phyloP scores from a whole-genome alignment of 805 yeast species.

The Wickerhamomyces ciferrii region DNA sequence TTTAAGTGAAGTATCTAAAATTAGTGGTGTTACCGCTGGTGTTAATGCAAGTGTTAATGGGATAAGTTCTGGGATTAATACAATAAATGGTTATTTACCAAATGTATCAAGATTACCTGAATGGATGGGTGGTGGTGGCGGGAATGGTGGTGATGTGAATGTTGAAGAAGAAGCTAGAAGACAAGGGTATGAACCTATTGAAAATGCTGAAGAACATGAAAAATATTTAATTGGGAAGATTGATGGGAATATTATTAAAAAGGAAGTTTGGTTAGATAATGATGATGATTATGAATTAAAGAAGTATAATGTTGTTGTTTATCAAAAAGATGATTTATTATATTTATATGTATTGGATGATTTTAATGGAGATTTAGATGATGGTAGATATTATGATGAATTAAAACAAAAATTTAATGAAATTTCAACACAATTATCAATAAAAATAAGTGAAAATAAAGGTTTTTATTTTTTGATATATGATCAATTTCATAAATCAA shows the following conservation, averaged over 20 bases:
- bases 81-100: slow-evolving; percentile 7
- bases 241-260: slow-evolving; percentile 11
- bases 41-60: slow-evolving; percentile 17
- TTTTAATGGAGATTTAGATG: slow-evolving; percentile 10
- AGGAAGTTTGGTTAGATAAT: slow-evolving; percentile 15
- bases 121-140: neutral
- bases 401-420: neutral
- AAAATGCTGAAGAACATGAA: neutral
- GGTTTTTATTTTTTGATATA: slow-evolving; percentile 12
- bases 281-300: slow-evolving; percentile 8
- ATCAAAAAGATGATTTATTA: slow-evolving; percentile 5
- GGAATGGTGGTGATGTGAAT: slow-evolving; percentile 1
- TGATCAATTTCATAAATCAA: slow-evolving; percentile 1
- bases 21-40: slow-evolving; percentile 15
- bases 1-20: slow-evolving; percentile 17
- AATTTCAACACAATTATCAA: neutral
- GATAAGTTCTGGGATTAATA: slow-evolving; percentile 3
- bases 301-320: slow-evolving; percentile 13
- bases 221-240: slow-evolving; percentile 14
- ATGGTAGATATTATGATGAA: slow-evolving; percentile 6
- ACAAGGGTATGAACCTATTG: neutral
- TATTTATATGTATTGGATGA: slow-evolving; percentile 6
- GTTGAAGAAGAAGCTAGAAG: neutral
- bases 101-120: slow-evolving; percentile 1
- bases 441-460: neutral